These are phyloP conservation scores for Neoboletus subvelutipes DNA, from an alignment of 768 basidiomycete genomes.

Conservation along the genomic window DNA sequence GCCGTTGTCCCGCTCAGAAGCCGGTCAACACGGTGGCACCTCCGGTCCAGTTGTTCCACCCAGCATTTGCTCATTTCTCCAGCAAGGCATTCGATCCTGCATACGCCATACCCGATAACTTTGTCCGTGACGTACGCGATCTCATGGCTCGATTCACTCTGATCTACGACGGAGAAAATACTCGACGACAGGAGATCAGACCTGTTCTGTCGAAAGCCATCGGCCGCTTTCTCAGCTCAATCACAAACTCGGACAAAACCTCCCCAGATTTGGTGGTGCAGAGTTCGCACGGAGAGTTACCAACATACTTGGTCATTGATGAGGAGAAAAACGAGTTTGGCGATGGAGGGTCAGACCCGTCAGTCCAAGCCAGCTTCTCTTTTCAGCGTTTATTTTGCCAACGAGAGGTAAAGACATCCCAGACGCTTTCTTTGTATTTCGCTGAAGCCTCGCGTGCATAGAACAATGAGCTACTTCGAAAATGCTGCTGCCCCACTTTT, in stretches of 20 bases:
- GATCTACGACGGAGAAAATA: too few species aligned
- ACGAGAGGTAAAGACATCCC: neutral
- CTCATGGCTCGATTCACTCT: slow-evolving; percentile 16
- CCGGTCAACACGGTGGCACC: neutral
- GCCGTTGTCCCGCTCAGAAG: neutral
- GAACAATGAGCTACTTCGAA: slow-evolving; percentile 9
- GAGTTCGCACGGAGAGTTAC: neutral
- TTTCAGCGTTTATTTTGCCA: slow-evolving; percentile 18
- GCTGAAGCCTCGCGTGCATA: neutral
- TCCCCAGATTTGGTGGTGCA: neutral
- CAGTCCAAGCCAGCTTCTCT: slow-evolving; percentile 29
- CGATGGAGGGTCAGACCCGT: slow-evolving; percentile 29
- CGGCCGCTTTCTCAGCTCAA: neutral
- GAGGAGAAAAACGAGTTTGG: slow-evolving; percentile 22
- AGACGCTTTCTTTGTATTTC: neutral
- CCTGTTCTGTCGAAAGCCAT: slow-evolving; percentile 1
- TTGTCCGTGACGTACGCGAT: neutral
- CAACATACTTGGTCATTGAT: slow-evolving; percentile 9
- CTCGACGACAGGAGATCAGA: neutral
- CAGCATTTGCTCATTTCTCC: slow-evolving; percentile 29
- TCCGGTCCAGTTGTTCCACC: slow-evolving; percentile 19
- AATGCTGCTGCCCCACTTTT: slow-evolving; percentile 33
- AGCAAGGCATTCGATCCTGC: slow-evolving; percentile 16
- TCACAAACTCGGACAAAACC: neutral
- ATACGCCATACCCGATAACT: slow-evolving; percentile 7